Conservation (phyloP, 306 rosid genomes). For the Citrullus mucosospermus region DNA sequence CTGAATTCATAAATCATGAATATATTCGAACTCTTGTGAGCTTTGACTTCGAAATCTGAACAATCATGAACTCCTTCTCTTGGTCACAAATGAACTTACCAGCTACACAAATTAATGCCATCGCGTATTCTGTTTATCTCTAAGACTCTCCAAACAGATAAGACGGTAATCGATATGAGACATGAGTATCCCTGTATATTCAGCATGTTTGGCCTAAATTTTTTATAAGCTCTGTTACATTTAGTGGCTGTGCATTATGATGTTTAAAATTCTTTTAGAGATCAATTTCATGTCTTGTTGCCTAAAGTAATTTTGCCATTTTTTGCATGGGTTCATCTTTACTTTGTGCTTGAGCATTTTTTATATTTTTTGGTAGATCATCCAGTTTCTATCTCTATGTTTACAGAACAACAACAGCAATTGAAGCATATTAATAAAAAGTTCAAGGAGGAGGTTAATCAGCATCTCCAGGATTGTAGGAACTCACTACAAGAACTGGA, state of each 20-base stretch:
- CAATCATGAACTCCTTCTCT: neutral
- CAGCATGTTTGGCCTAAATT: neutral
- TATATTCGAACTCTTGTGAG: neutral
- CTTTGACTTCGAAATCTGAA: neutral
- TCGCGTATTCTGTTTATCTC: neutral
- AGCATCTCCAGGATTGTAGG: slow-evolving; percentile 65
- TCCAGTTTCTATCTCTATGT: neutral
- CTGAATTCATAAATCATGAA: neutral
- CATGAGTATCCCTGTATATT: neutral
- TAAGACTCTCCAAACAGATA: neutral
- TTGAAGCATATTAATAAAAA: slow-evolving; percentile 54
- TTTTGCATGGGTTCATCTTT: neutral
- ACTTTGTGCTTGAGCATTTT: neutral
- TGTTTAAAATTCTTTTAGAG: neutral
- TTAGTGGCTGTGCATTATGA: neutral
- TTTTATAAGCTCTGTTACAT: neutral
- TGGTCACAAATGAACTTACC: neutral
- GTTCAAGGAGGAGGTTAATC: slow-evolving; percentile 72
- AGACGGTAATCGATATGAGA: neutral
- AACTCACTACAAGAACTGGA: slow-evolving; percentile 56
- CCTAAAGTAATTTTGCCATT: neutral
- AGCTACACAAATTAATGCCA: neutral
- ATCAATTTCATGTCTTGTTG: neutral
- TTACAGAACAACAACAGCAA: slow-evolving; percentile 60
- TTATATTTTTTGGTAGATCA: neutral